A percentile compares a stretch with the other conserved stretches of the same genome.
Conservation (phyloP, 371 early-diverging fungal species). For the Lichtheimia ramosa region DNA sequence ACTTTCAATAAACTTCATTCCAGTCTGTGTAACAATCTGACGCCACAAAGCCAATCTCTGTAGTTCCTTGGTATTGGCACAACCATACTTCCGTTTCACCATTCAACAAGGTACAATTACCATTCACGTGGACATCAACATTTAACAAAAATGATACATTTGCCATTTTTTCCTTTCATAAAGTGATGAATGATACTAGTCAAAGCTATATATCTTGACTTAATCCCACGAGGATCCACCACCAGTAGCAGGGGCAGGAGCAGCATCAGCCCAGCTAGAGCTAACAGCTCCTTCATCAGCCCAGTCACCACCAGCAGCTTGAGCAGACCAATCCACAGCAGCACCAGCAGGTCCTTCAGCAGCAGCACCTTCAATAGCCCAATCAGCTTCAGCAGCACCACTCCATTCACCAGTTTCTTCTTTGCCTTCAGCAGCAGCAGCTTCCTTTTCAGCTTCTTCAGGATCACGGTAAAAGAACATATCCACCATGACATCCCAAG, state of each 20-base stretch:
- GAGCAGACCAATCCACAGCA: constrained; percentile 30
- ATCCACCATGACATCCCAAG: constrained; percentile 97
- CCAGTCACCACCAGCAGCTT: constrained; percentile 31
- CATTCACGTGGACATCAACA: too few species aligned
- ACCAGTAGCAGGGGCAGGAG: constrained; percentile 10
- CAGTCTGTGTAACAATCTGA: not conserved
- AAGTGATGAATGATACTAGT: too few species aligned
- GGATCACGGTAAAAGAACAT: constrained; percentile 98
- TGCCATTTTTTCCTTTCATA: too few species aligned
- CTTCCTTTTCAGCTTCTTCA: constrained; percentile 87
- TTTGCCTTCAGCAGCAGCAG: constrained; percentile 21
- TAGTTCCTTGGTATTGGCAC: too few species aligned
- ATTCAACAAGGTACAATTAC: too few species aligned
- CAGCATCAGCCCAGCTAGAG: constrained; percentile 21
- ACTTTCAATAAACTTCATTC: constrained; percentile 1
- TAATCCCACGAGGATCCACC: constrained; percentile 32
- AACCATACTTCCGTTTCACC: too few species aligned
- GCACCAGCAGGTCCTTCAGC: constrained; percentile 16
- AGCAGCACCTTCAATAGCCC: constrained; percentile 13
- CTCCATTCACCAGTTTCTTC: constrained; percentile 17
- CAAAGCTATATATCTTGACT: too few species aligned
- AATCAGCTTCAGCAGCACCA: constrained; percentile 6
- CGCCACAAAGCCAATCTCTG: not conserved
- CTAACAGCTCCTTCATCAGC: constrained; percentile 22
- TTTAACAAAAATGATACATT: too few species aligned